Conservation (phyloP, 768 basidiomycete genomes). For the Lentinula edodes region DNA sequence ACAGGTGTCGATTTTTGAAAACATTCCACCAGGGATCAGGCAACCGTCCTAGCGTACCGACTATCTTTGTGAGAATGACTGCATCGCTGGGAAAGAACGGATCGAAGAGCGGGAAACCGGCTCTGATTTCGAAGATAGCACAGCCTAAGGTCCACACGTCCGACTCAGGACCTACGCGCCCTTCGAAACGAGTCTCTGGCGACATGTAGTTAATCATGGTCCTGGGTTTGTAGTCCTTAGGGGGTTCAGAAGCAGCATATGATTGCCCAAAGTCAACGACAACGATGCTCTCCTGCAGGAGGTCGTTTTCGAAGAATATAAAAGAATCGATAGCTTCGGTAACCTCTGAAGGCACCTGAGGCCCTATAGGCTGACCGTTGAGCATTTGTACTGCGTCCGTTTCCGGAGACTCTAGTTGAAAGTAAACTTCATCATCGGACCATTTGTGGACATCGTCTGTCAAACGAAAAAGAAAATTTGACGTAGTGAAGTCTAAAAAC, state of each 20-base stretch:
- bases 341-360: not conserved
- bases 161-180: not conserved
- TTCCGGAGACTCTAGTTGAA: not conserved
- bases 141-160: conserved; percentile 10
- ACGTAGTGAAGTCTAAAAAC: not conserved
- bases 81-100: conserved; percentile 24
- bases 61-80: conserved; percentile 26
- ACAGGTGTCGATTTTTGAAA: conserved; percentile 26
- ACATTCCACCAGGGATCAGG: conserved; percentile 37
- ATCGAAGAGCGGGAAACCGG: conserved; percentile 29
- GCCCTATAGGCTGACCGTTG: not conserved
- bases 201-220: conserved; percentile 13
- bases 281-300: conserved; percentile 17
- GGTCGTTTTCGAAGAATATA: conserved; percentile 6
- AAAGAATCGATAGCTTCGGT: not conserved
- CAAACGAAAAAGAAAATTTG: not conserved
- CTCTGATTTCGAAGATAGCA: conserved; percentile 6
- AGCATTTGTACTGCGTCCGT: not conserved
- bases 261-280: conserved; percentile 23
- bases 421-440: not conserved
- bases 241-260: conserved; percentile 12
- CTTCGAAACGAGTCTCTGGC: not conserved
- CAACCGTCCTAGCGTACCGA: conserved; percentile 31
- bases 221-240: conserved; percentile 14
- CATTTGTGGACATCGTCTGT: not conserved